phyloP scores from a whole-genome alignment of 306 rosid genomes.

The Ormosia semicastrata region DNA sequence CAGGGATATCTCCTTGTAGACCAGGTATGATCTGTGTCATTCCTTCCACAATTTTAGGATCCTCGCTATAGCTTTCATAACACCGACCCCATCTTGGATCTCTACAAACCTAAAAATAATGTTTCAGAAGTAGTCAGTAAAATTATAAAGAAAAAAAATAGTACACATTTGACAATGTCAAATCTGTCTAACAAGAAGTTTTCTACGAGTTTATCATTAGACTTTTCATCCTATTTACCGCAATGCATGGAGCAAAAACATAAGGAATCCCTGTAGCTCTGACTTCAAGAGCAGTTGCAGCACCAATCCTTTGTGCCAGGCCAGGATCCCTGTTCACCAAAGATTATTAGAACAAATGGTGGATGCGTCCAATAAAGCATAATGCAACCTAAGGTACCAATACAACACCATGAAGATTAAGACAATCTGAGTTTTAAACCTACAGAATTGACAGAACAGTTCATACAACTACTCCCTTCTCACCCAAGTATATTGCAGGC shows the following conservation, averaged over 20 bases:
- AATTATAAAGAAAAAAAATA: neutral
- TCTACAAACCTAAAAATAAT: conserved; percentile 74
- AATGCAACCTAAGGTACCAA: neutral
- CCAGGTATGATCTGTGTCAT: conserved; percentile 90
- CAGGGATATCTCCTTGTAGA: conserved; percentile 79
- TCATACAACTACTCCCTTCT: neutral
- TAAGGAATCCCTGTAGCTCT: conserved; percentile 94
- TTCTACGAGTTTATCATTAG: conserved; percentile 18
- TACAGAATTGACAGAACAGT: neutral
- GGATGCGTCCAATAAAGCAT: conserved; percentile 1
- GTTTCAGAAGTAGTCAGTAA: conserved; percentile 31
- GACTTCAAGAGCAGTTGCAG: conserved; percentile 92
- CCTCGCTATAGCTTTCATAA: conserved; percentile 98
- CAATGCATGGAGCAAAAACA: conserved; percentile 95
- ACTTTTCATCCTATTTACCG: conserved; percentile 47
- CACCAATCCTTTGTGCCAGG: conserved; percentile 68
- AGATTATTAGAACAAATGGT: conserved; percentile 28
- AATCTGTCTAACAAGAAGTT: conserved; percentile 1
- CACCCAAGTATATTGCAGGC: conserved; percentile 14
- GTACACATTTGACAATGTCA: conserved; percentile 14
- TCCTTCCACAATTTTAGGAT: conserved; percentile 68
- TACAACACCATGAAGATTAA: neutral
- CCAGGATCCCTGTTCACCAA: conserved; percentile 63
- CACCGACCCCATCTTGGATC: conserved; percentile 99
- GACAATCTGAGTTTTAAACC: neutral